Evolutionary conservation across 129 eudicot genomes (phyloP), one percentile per base, ranked within the genome.

Genomic region (Flaveria robusta): DNA sequence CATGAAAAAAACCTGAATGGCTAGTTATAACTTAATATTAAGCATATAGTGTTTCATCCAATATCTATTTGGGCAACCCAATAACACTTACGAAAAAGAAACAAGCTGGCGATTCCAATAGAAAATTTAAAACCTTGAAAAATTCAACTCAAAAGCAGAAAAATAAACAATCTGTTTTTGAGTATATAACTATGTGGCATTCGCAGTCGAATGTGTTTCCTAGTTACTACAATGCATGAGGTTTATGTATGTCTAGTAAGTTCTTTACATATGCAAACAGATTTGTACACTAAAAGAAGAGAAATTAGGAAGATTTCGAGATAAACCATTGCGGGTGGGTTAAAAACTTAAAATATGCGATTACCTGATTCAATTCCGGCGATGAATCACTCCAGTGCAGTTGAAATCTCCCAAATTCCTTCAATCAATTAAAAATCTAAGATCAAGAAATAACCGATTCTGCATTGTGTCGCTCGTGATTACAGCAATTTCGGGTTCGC

Each of bases 201-300:
- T 58, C 15, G 3, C 34, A 29, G 34, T 58, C 24, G 65, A 15
- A 2, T 4, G 16, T 23, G 37, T 56, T 56, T 56, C 63, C 65
- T 58, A 58, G 7, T 58, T 23, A 58, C 34, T 58, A 58, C 34
- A 58, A 58, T 23, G 65, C 65, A 58, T 58, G 10, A 23, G 65
- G 65, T 58, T 58, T 23, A 58, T 58, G 65, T 23, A 3, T 58
- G 31, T 22, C 65, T 58, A 3, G 31, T 58, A 58, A 58, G 11
- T 58, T 58, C 65, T 24, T 51, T 49, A 49, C 5, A 43, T 51
- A n/a, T 51, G 59, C 59, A 51, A 16, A 51, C 11, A 16, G 20
- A 1, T 51, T 7, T 51, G 59, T 51, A 5, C 58, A 16, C 18
- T 16, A 51, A 51, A 23, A 51, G 1, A n/a, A 46, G 52, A 11